Base-by-base conservation (phyloP, 2,329 filamentous ascomycete species). In the Juglanconis sp. region DNA sequence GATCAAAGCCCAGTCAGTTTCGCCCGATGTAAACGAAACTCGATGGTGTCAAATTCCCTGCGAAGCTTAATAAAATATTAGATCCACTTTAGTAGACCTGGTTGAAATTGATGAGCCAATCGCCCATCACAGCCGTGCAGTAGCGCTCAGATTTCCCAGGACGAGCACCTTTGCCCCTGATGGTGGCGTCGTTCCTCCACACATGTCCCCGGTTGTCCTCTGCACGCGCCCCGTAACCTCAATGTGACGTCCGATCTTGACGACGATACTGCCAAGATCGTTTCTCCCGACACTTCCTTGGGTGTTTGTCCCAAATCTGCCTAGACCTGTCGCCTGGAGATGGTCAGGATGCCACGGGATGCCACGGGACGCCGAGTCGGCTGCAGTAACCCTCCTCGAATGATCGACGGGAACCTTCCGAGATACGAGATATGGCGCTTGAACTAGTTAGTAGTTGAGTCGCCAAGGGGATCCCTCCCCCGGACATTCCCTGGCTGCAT, bases 11-110 rank as follows among this genome's bases (percentile, higher is more conserved):
- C 24, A 24, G 24, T 24, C 24, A 30, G 56, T 58, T 58, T 58
- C 56, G 56, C 49, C 56, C 56, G 44, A 58, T 11, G 46, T 53
- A 53, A 53, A 53, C 56, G 56, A 58, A 58, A 58, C 56, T 11
- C 15, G 40, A 36, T 31, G 48, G 31, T 17, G 34, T 6, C 15
- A 58, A 31, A 30, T 47, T 30, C 9, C 6, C 40, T 13, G 15
- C 8, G 40, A 52, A 57, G 48, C 44, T 46, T 53, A 42, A 35
- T 9, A 17, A n/a, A 31, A 17, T n/a, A 8, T 30, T 40, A 17
- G 49, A 44, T 30, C 44, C 40, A 44, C 54, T 38, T 42, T 4
- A 30, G 13, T 17, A 44, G 44, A 31, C 35, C n/a, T 15, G 30
- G n/a, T 35, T 13, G 11, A 2, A 24, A 47, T 17, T 58, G 56